Base-by-base conservation (phyloP, 2,329 filamentous ascomycete species). In the Calonectria fujianensis region DNA sequence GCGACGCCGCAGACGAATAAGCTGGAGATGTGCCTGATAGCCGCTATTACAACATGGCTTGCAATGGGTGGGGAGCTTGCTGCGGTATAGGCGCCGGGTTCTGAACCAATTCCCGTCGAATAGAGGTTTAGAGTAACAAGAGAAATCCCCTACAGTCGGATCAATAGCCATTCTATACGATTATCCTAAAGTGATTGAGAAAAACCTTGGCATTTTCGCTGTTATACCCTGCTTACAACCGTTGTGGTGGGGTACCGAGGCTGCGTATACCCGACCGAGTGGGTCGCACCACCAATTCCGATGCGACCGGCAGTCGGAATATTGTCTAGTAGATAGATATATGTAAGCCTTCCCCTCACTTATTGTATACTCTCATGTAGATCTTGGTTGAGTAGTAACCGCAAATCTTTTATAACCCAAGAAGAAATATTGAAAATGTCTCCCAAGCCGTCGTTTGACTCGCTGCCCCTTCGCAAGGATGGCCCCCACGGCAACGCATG, bases 401-500 rank as follows among this genome's bases (percentile, higher is more conserved):
- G 41, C 32, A n/a, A 20, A 69, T n/a, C 6, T 52, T 4, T 20
- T 11, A 18, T 16, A 45, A 35, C 2, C 11, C 10, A 39, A 61
- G 20, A 48, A 48, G 8, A 48, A 48, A 9, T n/a, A 18, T 20
- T 35, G 2, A 45, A 63, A 37, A 74, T 74, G 72, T 32, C 67
- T 1, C 32, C 67, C 8, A 74, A 77, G 35, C 82, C 83, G 0
- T 66, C 82, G 0, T 90, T 90, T 74, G 82, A 87, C 9, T 82
- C 85, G 4, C 86, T 91, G 0, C 89, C 89, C 0, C 84, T 91
- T 1, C 85, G 86, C 71, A 87, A 88, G 61, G 81, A 85, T 71
- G 89, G 89, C 0, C 89, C 89, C 9, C 85, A 82, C 3, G 88
- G 88, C 10, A 91, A 91, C 72, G 88, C 90, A 8, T 92, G 90